Conservation (phyloP, 148 eudicot genomes). For the Persicaria maculosa region DNA sequence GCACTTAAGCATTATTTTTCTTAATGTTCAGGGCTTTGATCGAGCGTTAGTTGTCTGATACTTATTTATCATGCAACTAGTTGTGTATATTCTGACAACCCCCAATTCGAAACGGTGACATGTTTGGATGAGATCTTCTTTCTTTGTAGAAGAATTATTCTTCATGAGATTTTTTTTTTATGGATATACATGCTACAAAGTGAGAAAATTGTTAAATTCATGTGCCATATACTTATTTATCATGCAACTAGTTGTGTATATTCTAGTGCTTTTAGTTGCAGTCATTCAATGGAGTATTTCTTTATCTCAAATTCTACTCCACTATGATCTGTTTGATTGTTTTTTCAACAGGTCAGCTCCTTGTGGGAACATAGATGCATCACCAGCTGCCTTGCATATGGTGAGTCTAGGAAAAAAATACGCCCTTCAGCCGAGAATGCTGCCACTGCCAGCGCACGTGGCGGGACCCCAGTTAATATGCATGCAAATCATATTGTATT, state of each 20-base stretch:
- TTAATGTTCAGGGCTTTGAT: constrained; percentile 64
- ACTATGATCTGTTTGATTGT: background rate
- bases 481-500: background rate
- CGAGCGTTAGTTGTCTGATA: constrained; percentile 66
- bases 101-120: background rate
- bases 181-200: background rate
- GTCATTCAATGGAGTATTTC: background rate
- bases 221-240: background rate
- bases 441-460: background rate
- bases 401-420: constrained; percentile 22
- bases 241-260: background rate
- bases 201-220: background rate
- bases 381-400: constrained; percentile 22
- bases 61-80: too few relatives aligned
- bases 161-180: background rate
- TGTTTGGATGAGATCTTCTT: background rate
- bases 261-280: background rate
- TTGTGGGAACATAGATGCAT: constrained; percentile 21
- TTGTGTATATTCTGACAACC: too few relatives aligned
- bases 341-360: constrained; percentile 32
- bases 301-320: background rate
- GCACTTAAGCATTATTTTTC: background rate
- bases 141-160: background rate
- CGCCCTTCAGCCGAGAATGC: constrained; percentile 10
- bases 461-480: constrained; percentile 6